Conservation (phyloP, 2,329 filamentous ascomycete genomes). For the Cercospora berteroae region DNA sequence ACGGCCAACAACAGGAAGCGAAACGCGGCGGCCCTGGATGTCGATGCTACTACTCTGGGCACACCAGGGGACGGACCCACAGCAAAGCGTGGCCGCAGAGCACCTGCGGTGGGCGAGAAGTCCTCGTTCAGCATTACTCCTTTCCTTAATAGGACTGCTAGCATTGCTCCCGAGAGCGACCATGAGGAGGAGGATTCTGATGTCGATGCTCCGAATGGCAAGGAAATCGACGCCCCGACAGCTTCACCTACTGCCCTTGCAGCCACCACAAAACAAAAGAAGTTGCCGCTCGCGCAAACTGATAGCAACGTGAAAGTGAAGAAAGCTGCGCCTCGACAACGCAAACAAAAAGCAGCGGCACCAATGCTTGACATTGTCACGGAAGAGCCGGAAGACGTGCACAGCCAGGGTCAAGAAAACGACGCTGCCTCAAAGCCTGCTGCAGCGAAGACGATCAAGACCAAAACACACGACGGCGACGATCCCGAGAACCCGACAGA, state of each 20-base stretch:
- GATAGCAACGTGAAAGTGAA: slow-evolving; percentile 45
- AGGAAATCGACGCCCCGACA: slow-evolving; percentile 27
- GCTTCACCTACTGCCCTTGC: slow-evolving; percentile 30
- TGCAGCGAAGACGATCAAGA: slow-evolving; percentile 40
- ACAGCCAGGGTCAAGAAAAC: slow-evolving; percentile 41
- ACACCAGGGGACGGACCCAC: slow-evolving; percentile 50
- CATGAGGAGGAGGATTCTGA: slow-evolving; percentile 36
- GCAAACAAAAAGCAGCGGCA: slow-evolving; percentile 39
- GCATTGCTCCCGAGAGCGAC: slow-evolving; percentile 47
- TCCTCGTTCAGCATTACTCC: slow-evolving; percentile 92
- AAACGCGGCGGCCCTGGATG: slow-evolving; percentile 44
- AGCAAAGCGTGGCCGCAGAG: slow-evolving; percentile 48
- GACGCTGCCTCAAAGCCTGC: slow-evolving; percentile 30
- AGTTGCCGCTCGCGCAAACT: slow-evolving; percentile 46
- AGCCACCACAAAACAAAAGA: slow-evolving; percentile 35
- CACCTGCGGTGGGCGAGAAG: slow-evolving; percentile 71
- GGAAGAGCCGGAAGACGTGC: slow-evolving; percentile 43
- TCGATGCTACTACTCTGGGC: slow-evolving; percentile 48
- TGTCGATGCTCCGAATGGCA: slow-evolving; percentile 28
- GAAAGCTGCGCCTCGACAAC: slow-evolving; percentile 39
- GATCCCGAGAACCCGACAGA: slow-evolving; percentile 39
- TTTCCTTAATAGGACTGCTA: slow-evolving; percentile 76
- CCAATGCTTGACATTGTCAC: slow-evolving; percentile 45
- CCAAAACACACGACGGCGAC: slow-evolving; percentile 37
- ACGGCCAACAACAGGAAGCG: slow-evolving; percentile 42